Percentiles rank a stretch among this genome's conserved stretches.
Conservation (phyloP, 169 alveolate species). For the Plasmodium inui region DNA sequence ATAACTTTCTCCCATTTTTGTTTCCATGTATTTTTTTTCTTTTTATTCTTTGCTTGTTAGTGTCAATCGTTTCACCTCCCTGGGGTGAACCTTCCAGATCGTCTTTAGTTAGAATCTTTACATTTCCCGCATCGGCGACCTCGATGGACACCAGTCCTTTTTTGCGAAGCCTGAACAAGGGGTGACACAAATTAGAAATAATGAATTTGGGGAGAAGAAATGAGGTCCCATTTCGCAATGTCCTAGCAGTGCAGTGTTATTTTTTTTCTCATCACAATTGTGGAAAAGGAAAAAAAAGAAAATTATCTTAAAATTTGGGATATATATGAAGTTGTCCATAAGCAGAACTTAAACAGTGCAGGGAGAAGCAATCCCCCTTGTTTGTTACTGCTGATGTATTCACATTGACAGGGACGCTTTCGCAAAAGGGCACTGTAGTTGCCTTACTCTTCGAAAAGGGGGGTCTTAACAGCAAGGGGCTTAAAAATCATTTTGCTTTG, state of each 20-base stretch:
- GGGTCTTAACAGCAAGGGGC: slow-evolving; percentile 15
- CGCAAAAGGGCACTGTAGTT: neutral
- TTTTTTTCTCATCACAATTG: neutral
- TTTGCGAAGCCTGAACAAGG: slow-evolving; percentile 29
- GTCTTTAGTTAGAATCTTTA: slow-evolving; percentile 28
- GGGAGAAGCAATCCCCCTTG: neutral
- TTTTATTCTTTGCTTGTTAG: neutral
- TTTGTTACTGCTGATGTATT: neutral
- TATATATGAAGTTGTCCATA: neutral
- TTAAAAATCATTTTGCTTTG: slow-evolving; percentile 30
- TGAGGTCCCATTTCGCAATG: neutral
- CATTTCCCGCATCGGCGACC: neutral
- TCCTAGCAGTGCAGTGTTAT: neutral
- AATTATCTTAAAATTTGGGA: neutral
- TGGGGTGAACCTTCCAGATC: neutral
- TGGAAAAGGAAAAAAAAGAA: slow-evolving; percentile 1
- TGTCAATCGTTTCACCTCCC: neutral
- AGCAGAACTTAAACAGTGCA: neutral
- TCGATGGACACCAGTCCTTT: slow-evolving; percentile 67
- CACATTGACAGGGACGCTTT: neutral
- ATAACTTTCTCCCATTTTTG: neutral
- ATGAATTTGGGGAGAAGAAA: neutral
- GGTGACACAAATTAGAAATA: neutral
- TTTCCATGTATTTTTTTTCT: neutral
- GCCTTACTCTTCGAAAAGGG: slow-evolving; percentile 36